Percentiles rank a stretch among this genome's conserved stretches.
These are phyloP conservation scores for Zopfochytrium polystomum DNA, from an alignment of 371 early-diverging fungal genomes.

Conservation along the genomic window DNA sequence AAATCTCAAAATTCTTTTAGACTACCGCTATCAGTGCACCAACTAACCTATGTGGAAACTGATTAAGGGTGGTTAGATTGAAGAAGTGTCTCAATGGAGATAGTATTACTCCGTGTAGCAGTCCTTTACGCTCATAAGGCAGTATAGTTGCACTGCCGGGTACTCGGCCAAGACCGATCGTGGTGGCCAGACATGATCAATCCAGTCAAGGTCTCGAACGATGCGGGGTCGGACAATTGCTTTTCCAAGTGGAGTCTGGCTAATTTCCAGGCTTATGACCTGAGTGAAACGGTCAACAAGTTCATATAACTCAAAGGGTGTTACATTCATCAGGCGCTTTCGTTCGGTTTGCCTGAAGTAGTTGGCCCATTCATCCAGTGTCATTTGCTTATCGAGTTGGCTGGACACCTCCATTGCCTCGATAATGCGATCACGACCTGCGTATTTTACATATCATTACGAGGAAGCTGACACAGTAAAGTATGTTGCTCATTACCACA, in stretches of 20 bases:
- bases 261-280: slow-evolving; percentile 85
- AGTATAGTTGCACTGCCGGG: slow-evolving; percentile 84
- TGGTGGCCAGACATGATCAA: slow-evolving; percentile 79
- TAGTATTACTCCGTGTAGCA: too few relatives aligned
- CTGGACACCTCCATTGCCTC: slow-evolving; percentile 84
- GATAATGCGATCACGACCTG: slow-evolving; percentile 60
- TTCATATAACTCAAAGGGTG: not conserved
- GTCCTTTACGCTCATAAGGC: slow-evolving; percentile 84
- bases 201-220: slow-evolving; percentile 85
- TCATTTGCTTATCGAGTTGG: slow-evolving; percentile 73
- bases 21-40: not conserved
- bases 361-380: slow-evolving; percentile 75
- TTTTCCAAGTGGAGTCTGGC: slow-evolving; percentile 64
- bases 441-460: slow-evolving; percentile 1
- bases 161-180: slow-evolving; percentile 57
- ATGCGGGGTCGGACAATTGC: slow-evolving; percentile 67
- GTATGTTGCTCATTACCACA: slow-evolving; percentile 48
- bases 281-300: slow-evolving; percentile 3
- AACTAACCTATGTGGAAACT: too few relatives aligned
- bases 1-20: slow-evolving; percentile 56
- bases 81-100: too few relatives aligned
- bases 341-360: slow-evolving; percentile 67
- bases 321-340: slow-evolving; percentile 67
- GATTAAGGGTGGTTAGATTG: too few relatives aligned
- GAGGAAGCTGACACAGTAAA: not conserved